These are phyloP conservation scores for Meyerozyma smithsonii DNA, from an alignment of 1,139 yeast genomes.

Conservation along the genomic window DNA sequence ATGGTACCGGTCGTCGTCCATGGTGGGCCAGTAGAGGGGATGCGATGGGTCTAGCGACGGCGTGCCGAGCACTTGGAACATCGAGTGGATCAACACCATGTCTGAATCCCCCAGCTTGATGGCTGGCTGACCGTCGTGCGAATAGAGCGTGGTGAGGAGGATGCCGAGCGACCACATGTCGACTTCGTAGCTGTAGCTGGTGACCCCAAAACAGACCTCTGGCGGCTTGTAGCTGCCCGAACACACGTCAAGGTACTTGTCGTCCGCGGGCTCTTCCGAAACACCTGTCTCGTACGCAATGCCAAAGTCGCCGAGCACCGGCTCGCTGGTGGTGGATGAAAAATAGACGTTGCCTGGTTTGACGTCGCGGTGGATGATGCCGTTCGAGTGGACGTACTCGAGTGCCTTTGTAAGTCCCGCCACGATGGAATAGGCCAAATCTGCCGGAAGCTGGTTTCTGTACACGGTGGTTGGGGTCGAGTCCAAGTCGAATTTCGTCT, in stretches of 20 bases:
- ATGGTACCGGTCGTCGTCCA: constrained; percentile 26
- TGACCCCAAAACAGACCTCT: constrained; percentile 70
- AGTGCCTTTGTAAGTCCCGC: constrained; percentile 18
- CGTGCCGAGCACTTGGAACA: constrained; percentile 64
- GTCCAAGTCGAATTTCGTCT: constrained; percentile 19
- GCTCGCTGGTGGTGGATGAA: constrained; percentile 25
- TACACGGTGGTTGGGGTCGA: constrained; percentile 11
- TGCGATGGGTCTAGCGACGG: constrained; percentile 31
- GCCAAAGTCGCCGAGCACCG: constrained; percentile 74
- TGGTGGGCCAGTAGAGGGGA: constrained; percentile 35
- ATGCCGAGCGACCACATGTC: constrained; percentile 86
- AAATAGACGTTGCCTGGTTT: constrained; percentile 78
- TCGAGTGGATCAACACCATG: constrained; percentile 56
- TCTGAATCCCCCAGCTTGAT: constrained; percentile 48
- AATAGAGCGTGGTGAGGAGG: constrained; percentile 55
- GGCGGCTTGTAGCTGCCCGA: constrained; percentile 82
- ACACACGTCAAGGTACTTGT: constrained; percentile 66
- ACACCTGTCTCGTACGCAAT: constrained; percentile 46
- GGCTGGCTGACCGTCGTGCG: constrained; percentile 39
- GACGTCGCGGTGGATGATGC: constrained; percentile 80
- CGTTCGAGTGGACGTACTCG: constrained; percentile 19
- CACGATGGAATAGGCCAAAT: constrained; percentile 15
- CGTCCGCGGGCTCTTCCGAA: constrained; percentile 40
- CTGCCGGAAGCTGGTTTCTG: constrained; percentile 15
- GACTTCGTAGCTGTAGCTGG: constrained; percentile 53